phyloP scores from a whole-genome alignment of 495 filamentous ascomycete species.

The Choiromyces venosus region DNA sequence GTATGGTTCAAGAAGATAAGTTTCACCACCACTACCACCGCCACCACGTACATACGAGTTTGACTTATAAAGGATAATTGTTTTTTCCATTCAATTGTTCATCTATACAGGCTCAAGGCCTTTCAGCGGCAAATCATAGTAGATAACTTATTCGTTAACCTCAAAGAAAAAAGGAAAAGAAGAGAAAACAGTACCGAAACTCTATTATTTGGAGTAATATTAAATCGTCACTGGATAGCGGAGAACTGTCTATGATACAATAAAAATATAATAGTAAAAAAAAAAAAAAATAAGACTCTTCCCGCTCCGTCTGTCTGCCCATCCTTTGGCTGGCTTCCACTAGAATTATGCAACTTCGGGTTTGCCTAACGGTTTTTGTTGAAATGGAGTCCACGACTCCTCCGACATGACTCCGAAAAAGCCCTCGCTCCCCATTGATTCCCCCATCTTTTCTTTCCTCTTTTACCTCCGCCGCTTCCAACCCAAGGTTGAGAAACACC shows the following conservation, averaged over 20 bases:
- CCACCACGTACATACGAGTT: background rate
- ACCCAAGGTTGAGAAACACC: background rate
- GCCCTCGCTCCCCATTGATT: background rate
- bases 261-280: background rate
- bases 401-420: background rate
- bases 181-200: background rate
- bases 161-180: background rate
- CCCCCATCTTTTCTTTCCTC: background rate
- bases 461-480: background rate
- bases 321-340: background rate
- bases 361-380: background rate
- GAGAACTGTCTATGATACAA: background rate
- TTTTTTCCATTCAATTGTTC: background rate
- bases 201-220: background rate
- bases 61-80: constrained; percentile 1
- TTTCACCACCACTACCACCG: background rate
- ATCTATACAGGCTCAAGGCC: background rate
- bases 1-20: background rate
- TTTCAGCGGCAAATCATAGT: background rate
- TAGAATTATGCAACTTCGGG: background rate
- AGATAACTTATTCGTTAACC: background rate
- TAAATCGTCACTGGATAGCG: background rate
- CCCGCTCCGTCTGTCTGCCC: background rate
- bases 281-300: background rate
- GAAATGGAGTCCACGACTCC: background rate